phyloP scores from a whole-genome alignment of 179 eudicot species.

The Patellifolia procumbens region DNA sequence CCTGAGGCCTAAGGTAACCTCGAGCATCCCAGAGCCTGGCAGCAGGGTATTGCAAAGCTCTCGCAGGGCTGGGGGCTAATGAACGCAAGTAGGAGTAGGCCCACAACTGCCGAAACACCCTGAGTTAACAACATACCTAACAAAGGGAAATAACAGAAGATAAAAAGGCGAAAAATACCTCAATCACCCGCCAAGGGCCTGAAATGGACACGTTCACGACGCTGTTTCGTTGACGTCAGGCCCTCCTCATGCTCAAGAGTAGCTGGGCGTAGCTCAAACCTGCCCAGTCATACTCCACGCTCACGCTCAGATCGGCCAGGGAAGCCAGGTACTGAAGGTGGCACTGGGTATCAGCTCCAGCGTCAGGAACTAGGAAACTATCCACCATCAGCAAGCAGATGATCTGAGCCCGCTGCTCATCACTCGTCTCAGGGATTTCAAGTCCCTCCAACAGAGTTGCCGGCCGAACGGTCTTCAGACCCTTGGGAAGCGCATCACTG shows the following conservation, averaged over 20 bases:
- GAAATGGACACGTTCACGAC: not conserved
- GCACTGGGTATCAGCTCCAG: not conserved
- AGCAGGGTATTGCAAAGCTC: not conserved
- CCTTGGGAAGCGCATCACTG: not conserved
- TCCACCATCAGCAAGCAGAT: not conserved
- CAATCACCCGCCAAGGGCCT: not conserved
- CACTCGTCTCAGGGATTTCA: not conserved
- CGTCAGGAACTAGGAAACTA: not conserved
- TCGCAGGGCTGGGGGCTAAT: not conserved
- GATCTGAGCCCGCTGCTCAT: not conserved
- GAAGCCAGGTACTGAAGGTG: not conserved
- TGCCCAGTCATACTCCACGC: not conserved
- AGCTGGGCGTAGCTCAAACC: not conserved
- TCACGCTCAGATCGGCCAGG: not conserved
- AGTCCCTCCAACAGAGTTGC: not conserved
- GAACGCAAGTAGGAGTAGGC: not conserved
- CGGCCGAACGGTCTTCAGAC: not conserved
- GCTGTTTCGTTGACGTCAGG: not conserved
- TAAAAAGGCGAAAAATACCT: too few species aligned
- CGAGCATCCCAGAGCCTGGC: not conserved
- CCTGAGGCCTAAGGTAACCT: not conserved
- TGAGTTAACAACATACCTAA: too few species aligned
- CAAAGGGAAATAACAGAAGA: too few species aligned
- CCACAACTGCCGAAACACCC: not conserved
- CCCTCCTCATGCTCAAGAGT: not conserved